These are phyloP conservation scores for Phytophthora crassamura DNA, from an alignment of 352 stramenopile genomes.

Conservation along the genomic window DNA sequence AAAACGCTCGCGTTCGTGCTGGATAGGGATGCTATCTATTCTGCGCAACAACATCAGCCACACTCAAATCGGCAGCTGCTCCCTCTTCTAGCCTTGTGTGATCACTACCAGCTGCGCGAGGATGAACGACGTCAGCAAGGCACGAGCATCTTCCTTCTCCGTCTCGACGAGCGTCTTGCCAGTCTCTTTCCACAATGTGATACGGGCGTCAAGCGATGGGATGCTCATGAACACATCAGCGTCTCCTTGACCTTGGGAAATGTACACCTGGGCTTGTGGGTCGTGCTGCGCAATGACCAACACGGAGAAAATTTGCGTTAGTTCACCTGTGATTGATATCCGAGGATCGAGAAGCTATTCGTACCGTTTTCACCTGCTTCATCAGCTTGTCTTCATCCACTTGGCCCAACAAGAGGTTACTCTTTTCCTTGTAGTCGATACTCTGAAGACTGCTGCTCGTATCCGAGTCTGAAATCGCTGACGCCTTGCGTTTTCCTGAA, in stretches of 20 bases:
- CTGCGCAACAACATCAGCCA: conserved; percentile 17
- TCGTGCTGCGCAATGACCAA: conserved; percentile 54
- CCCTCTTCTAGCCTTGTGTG: conserved; percentile 32
- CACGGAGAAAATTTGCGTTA: background rate
- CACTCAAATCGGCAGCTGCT: conserved; percentile 12
- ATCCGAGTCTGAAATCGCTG: conserved; percentile 24
- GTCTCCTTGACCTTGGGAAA: conserved; percentile 80
- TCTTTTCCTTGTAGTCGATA: conserved; percentile 73
- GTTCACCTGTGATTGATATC: too few species aligned
- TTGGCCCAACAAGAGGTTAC: conserved; percentile 63
- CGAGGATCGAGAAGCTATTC: background rate
- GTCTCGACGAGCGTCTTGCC: conserved; percentile 85
- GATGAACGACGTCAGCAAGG: conserved; percentile 64
- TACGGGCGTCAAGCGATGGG: conserved; percentile 69
- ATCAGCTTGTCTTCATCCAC: conserved; percentile 84
- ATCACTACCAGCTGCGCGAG: conserved; percentile 60
- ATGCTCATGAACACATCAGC: conserved; percentile 87
- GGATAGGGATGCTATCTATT: conserved; percentile 32
- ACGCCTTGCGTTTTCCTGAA: conserved; percentile 38
- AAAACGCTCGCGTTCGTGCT: conserved; percentile 23
- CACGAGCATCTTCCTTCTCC: conserved; percentile 73
- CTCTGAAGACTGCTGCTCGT: conserved; percentile 30
- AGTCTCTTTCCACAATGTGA: conserved; percentile 81
- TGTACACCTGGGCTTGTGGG: conserved; percentile 70
- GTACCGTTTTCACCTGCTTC: conserved; percentile 78